phyloP scores from a whole-genome alignment of 257 asterid species.

The Primulina huaijiensis region DNA sequence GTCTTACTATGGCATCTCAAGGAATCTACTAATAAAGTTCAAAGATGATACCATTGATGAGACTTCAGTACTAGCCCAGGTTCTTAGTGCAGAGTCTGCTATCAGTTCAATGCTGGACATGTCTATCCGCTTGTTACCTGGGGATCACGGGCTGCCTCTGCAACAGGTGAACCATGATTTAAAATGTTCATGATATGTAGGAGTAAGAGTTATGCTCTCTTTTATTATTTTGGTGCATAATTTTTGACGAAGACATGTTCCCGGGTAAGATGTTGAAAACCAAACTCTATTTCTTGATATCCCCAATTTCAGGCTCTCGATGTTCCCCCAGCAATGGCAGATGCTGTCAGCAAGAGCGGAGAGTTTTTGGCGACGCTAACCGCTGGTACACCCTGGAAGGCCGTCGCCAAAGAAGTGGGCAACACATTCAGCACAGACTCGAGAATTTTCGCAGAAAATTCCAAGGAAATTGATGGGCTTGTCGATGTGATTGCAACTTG shows the following conservation, averaged over 20 bases:
- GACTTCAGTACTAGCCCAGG: conserved; percentile 77
- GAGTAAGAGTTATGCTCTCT: too few relatives aligned
- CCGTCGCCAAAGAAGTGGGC: conserved; percentile 75
- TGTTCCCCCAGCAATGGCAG: conserved; percentile 91
- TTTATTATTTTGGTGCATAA: background rate
- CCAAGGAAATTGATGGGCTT: conserved; percentile 67
- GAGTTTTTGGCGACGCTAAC: conserved; percentile 67
- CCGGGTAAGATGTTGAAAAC: background rate
- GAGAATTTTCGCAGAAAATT: conserved; percentile 40
- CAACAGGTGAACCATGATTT: conserved; percentile 60
- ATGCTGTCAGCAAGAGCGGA: conserved; percentile 87
- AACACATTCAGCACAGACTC: conserved; percentile 54
- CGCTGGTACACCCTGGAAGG: conserved; percentile 98
- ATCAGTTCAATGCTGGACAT: conserved; percentile 90
- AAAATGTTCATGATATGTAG: background rate
- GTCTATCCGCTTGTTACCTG: conserved; percentile 84
- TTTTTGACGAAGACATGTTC: background rate
- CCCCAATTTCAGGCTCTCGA: conserved; percentile 60
- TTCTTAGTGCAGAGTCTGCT: conserved; percentile 88
- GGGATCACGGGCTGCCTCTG: conserved; percentile 91
- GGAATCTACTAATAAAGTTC: conserved; percentile 86
- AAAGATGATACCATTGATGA: conserved; percentile 89
- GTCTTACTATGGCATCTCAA: conserved; percentile 86
- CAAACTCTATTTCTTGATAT: background rate
- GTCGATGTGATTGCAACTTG: conserved; percentile 58